Conservation (phyloP, 2,329 filamentous ascomycete genomes). For the Sporothrix luriei region DNA sequence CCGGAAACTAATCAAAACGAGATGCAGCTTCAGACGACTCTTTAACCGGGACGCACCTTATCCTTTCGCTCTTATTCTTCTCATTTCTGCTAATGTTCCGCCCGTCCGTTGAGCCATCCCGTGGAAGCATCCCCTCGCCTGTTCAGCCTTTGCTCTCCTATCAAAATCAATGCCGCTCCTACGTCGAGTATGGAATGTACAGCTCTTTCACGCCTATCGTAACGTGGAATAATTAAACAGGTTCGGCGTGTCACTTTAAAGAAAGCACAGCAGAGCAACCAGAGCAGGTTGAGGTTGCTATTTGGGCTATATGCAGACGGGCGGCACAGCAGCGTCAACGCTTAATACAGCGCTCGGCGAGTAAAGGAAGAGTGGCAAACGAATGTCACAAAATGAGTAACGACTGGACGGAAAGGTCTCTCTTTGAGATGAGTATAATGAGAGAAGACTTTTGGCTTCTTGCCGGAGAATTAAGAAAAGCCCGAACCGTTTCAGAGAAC, state of each 20-base stretch:
- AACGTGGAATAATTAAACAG: not conserved
- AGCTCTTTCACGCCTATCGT: not conserved
- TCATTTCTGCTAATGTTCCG: not conserved
- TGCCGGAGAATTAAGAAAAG: not conserved
- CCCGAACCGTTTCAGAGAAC: not conserved
- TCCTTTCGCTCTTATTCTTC: not conserved
- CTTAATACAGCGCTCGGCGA: too few relatives aligned
- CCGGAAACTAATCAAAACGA: not conserved
- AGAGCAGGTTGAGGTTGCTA: not conserved
- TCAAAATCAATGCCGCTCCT: constrained; percentile 11
- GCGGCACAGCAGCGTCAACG: constrained; percentile 6
- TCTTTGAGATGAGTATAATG: not conserved
- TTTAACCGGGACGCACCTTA: constrained; percentile 10
- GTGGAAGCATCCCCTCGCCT: not conserved
- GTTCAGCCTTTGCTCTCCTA: constrained; percentile 1
- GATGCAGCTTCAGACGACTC: not conserved
- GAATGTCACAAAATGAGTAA: not conserved
- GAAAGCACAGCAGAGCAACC: too few relatives aligned
- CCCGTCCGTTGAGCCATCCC: not conserved
- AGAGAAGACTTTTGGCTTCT: not conserved
- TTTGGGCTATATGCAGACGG: not conserved
- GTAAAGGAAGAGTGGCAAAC: not conserved
- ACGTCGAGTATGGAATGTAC: not conserved
- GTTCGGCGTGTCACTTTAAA: too few relatives aligned
- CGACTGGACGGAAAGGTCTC: not conserved